Evolutionary conservation across 2,329 filamentous ascomycete species (phyloP), one percentile per base, ranked within the genome.

Genomic region (Fusarium marasasianum): DNA sequence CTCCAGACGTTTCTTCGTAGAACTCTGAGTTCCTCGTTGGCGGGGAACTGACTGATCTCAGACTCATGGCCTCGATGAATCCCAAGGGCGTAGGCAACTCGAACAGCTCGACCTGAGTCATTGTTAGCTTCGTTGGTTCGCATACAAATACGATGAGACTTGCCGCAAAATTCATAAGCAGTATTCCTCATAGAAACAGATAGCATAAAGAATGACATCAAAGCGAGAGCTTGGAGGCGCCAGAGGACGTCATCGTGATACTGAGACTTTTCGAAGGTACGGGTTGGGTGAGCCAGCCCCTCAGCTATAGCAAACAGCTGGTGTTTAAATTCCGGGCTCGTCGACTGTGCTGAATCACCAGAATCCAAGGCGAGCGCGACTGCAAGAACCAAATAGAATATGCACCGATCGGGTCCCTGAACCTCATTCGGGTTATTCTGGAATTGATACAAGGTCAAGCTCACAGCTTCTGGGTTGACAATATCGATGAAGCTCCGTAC

Each of bases 191-290:
- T 91, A 2, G 90, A 90, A 20, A 90, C 85, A 6, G 87, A 85
- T 22, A 93, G 81, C 86, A 88, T 90, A 76, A 92, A 93, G 5
- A 92, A 80, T 1, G 90, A 86, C 87, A 92, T 92, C 41, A 93
- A 81, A 1, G 89, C 81, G 48, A 92, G 81, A 5, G 90, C 89
- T 76, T 92, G 90, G 53, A 93, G 86, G 18, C 89, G 89, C 88
- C 90, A 91, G 66, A 92, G 88, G 63, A 91, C 88, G 29, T 87
- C 88, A 75, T 91, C 88, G 76, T 92, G 90, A 54, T 29, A 33
- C 22, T 58, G 47, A 18, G 45, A 26, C 26, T 47, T 50, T 41
- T 41, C 55, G 17, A 41, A 41, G 26, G 59, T n/a, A 37, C 57
- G 51, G 11, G 26, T 80, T 2, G 83, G 79, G 3, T 83, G 81